Evolutionary conservation across 2,329 filamentous ascomycete genomes (phyloP).

Genomic region (Xylaria sp.): DNA sequence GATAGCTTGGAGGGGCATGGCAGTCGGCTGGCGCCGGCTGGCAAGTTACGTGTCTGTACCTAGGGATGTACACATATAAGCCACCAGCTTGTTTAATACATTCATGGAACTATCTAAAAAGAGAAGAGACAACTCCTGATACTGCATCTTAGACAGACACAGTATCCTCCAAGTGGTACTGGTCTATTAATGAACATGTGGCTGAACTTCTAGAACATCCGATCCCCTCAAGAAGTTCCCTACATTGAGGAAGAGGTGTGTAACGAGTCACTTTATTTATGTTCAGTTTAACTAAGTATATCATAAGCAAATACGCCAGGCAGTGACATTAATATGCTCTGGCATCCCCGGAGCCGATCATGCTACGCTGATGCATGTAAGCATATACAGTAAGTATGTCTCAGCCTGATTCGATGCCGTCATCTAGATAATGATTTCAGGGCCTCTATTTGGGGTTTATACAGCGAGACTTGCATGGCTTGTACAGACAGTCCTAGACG

Average conservation of each 20-base stretch:
- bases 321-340: too few species aligned
- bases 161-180: not conserved
- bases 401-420: not conserved
- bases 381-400: not conserved
- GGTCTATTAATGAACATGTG: not conserved
- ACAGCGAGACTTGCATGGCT: not conserved
- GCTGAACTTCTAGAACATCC: not conserved
- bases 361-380: not conserved
- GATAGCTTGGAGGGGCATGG: constrained; percentile 40
- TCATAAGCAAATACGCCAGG: too few species aligned
- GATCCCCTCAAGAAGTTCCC: too few species aligned
- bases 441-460: not conserved
- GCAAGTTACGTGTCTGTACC: not conserved
- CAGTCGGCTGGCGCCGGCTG: constrained; percentile 39
- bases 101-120: not conserved
- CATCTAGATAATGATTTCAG: not conserved
- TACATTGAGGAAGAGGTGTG: not conserved
- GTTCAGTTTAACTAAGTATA: too few species aligned
- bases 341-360: too few species aligned
- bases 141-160: not conserved
- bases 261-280: not conserved
- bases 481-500: too few species aligned
- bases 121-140: too few species aligned
- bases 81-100: too few species aligned
- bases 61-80: too few species aligned